phyloP scores from a whole-genome alignment of 2,329 filamentous ascomycete species.

The Colletotrichum cordylinicola region DNA sequence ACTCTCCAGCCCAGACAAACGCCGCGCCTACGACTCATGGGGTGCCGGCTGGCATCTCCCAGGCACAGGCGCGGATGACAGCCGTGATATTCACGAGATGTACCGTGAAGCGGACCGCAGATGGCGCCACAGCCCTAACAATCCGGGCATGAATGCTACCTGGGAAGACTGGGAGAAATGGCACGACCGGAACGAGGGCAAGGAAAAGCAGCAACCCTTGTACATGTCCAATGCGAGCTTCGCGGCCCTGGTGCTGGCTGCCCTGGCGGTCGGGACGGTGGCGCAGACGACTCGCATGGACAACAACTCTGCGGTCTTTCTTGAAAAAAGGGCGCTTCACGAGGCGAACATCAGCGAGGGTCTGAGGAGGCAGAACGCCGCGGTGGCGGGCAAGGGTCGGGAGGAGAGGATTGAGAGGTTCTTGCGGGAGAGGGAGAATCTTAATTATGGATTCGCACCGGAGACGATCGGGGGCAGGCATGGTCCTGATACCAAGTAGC shows the following conservation, averaged over 20 bases:
- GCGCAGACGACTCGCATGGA: slow-evolving; percentile 75
- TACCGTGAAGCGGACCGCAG: slow-evolving; percentile 46
- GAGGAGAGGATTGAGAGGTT: slow-evolving; percentile 80
- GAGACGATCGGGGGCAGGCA: slow-evolving; percentile 1
- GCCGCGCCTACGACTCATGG: slow-evolving; percentile 80
- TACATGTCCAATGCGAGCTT: slow-evolving; percentile 85
- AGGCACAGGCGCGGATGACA: slow-evolving; percentile 61
- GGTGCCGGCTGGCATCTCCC: slow-evolving; percentile 75
- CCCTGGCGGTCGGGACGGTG: slow-evolving; percentile 70
- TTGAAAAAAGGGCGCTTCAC: slow-evolving; percentile 72
- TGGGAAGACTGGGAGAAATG: slow-evolving; percentile 98
- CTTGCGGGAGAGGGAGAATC: slow-evolving; percentile 71
- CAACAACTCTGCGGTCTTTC: slow-evolving; percentile 63
- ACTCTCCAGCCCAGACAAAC: slow-evolving; percentile 80
- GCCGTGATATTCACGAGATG: slow-evolving; percentile 33
- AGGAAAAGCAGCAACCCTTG: slow-evolving; percentile 56
- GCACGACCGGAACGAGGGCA: slow-evolving; percentile 61
- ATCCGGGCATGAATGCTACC: slow-evolving; percentile 76
- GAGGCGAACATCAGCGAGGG: slow-evolving; percentile 70
- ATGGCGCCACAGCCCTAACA: slow-evolving; percentile 56
- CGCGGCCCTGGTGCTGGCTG: slow-evolving; percentile 70
- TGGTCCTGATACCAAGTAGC: neutral
- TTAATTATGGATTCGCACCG: slow-evolving; percentile 37
- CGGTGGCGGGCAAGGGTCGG: slow-evolving; percentile 56
- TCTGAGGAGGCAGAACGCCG: slow-evolving; percentile 57